Conservation (phyloP, 805 yeast genomes). For the Metschnikowia henanensis region DNA sequence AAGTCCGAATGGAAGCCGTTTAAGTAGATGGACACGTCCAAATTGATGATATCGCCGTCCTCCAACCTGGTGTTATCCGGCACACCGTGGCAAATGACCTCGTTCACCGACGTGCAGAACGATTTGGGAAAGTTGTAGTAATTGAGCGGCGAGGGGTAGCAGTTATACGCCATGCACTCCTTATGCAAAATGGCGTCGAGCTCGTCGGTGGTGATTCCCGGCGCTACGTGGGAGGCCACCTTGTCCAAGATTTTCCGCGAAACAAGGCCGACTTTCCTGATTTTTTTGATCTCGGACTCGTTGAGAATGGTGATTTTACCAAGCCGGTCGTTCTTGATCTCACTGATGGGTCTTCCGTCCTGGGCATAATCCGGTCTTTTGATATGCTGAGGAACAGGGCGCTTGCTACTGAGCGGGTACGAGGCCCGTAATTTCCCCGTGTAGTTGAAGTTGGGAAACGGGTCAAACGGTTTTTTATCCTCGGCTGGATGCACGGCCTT, state of each 20-base stretch:
- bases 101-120: constrained; percentile 91
- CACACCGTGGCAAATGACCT: constrained; percentile 95
- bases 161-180: constrained; percentile 84
- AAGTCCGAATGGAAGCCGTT: constrained; percentile 92
- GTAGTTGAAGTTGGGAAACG: constrained; percentile 77
- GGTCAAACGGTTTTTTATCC: constrained; percentile 69
- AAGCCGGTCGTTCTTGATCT: constrained; percentile 68
- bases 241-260: constrained; percentile 89
- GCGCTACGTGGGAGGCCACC: constrained; percentile 79
- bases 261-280: constrained; percentile 70
- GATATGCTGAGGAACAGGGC: constrained; percentile 70
- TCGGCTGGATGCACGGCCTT: constrained; percentile 66
- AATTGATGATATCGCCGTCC: constrained; percentile 93
- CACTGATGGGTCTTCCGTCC: constrained; percentile 77
- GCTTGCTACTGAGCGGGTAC: constrained; percentile 77
- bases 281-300: constrained; percentile 69
- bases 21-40: constrained; percentile 83
- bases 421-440: constrained; percentile 74
- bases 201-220: constrained; percentile 93
- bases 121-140: constrained; percentile 93
- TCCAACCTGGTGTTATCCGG: constrained; percentile 86
- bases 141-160: constrained; percentile 94
- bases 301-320: constrained; percentile 63
- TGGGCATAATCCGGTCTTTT: constrained; percentile 80
- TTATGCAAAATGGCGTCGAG: constrained; percentile 83